A percentile compares a stretch with the other conserved stretches of the same genome.
Conservation (phyloP, 352 stramenopile species). For the Stephanocyclus meneghinianus region DNA sequence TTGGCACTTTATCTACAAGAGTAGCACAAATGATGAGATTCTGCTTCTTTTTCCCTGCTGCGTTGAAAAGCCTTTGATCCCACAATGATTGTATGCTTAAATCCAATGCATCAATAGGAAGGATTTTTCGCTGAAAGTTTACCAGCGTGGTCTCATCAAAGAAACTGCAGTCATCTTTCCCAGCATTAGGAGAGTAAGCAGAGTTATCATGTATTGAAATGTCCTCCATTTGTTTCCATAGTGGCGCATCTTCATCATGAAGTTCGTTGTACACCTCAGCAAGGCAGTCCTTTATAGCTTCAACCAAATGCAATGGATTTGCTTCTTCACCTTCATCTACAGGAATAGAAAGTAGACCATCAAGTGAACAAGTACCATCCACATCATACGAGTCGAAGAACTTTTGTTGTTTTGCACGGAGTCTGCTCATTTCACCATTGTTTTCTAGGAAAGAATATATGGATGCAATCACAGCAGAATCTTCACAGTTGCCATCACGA, state of each 20-base stretch:
- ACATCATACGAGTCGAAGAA: conserved; percentile 79
- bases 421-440: conserved; percentile 75
- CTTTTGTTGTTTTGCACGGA: conserved; percentile 67
- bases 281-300: conserved; percentile 73
- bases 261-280: conserved; percentile 71
- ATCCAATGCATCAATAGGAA: conserved; percentile 79
- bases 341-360: conserved; percentile 68
- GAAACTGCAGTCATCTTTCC: conserved; percentile 10
- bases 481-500: conserved; percentile 5
- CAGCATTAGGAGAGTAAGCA: not conserved
- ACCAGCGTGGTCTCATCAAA: conserved; percentile 31
- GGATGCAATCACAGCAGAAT: conserved; percentile 38
- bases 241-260: conserved; percentile 64
- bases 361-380: conserved; percentile 59
- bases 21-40: conserved; percentile 79
- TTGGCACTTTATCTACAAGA: conserved; percentile 93
- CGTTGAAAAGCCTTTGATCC: conserved; percentile 64
- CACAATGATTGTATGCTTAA: conserved; percentile 57
- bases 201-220: conserved; percentile 44
- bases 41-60: conserved; percentile 70
- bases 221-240: conserved; percentile 74
- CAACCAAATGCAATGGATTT: conserved; percentile 65
- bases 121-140: conserved; percentile 82
- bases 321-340: conserved; percentile 77
- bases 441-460: conserved; percentile 70